Evolutionary conservation across 169 alveolate genomes (phyloP).

Genomic region (Eimeria sp.): DNA sequence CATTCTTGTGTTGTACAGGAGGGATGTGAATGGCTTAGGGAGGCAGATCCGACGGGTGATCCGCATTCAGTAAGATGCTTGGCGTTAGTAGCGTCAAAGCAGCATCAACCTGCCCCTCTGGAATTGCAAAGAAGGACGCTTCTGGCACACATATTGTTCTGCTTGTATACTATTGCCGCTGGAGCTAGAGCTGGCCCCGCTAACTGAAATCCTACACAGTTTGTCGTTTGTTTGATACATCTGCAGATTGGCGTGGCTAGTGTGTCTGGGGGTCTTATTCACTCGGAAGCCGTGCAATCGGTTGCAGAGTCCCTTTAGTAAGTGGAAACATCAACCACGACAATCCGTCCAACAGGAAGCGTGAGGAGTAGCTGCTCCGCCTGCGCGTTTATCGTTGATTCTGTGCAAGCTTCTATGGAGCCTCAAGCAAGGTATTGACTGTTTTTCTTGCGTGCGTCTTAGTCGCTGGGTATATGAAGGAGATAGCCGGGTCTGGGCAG

Average conservation of each 20-base stretch:
- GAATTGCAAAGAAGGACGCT: background rate
- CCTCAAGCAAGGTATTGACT: background rate
- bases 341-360: background rate
- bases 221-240: background rate
- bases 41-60: constrained; percentile 27
- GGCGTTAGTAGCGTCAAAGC: background rate
- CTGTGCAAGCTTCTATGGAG: background rate
- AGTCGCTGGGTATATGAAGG: constrained; percentile 18
- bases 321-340: background rate
- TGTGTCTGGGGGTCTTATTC: constrained; percentile 60
- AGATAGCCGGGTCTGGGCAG: constrained; percentile 44
- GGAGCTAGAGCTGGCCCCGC: background rate
- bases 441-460: constrained; percentile 7
- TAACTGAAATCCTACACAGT: background rate
- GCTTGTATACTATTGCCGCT: background rate
- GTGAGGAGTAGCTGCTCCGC: background rate
- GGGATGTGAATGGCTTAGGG: constrained; percentile 43
- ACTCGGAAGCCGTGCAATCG: constrained; percentile 32
- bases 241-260: constrained; percentile 59
- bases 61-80: constrained; percentile 13
- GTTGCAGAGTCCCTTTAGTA: constrained; percentile 41
- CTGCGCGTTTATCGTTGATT: background rate
- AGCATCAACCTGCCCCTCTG: background rate
- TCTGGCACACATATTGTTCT: background rate
- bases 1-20: constrained; percentile 16